Base-by-base conservation (phyloP, 768 basidiomycete genomes). In the Podaxis sp. region DNA sequence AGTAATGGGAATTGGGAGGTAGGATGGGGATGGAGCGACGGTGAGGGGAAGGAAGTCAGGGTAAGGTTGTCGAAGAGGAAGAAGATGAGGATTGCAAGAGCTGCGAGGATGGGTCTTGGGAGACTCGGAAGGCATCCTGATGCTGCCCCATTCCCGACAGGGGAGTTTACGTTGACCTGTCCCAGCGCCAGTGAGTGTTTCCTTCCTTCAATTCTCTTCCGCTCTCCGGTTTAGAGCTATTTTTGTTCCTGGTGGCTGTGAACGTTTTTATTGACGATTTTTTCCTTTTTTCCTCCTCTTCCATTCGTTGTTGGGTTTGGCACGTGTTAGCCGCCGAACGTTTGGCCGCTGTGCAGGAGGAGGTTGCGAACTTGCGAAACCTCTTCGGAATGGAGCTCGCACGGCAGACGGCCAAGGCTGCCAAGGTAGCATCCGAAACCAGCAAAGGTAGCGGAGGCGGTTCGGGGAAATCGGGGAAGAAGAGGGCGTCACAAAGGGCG, bases 341-440 rank as follows among this genome's bases (percentile, higher is more conserved):
- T 57, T 80, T 90, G 66, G 74, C 83, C 57, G 82, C 85, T 51
- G 89, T 87, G 4, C 85, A 87, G 71, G 83, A 85, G 68, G 89
- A 93, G 75, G 88, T 90, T 42, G 75, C 83, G 4, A 76, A 78
- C 59, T 78, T 93, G 52, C 86, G 88, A 42, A 80, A 79, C 57
- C 84, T 85, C 64, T 91, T 94, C 68, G 89, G 92, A 73, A 80
- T 77, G 15, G 93, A 93, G 76, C 78, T 94, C 44, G 83, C 85
- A 22, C 79, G 87, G 39, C 90, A 93, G 69, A 87, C 88, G 2
- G 79, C 80, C 12, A 88, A 84, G 68, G 84, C 83, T 19, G 82
- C 81, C 28, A 86, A 85, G 67, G 75, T 84, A 63, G 82, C 82
- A 1, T 79, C 81, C 49, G 71, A 69, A 54, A 68, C 66, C 68